Evolutionary conservation across 768 basidiomycete genomes (phyloP).

Genomic region (Mycena olivaceomarginata): DNA sequence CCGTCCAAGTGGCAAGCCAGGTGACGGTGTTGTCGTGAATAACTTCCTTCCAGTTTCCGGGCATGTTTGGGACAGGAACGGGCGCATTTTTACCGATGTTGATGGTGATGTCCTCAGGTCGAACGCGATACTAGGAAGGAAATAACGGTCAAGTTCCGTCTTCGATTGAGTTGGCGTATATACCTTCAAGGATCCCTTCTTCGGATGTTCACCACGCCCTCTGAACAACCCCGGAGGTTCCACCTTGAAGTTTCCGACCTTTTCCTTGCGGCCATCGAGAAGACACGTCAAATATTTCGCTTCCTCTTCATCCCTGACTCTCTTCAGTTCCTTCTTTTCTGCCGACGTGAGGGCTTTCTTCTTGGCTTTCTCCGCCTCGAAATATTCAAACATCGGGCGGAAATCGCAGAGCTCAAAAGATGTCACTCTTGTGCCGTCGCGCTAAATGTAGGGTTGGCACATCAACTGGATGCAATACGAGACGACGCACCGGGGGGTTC

Average conservation of each 20-base stretch:
- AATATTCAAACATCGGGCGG: constrained; percentile 94
- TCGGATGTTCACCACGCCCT: constrained; percentile 98
- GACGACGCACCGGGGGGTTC: constrained; percentile 85
- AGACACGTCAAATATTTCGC: constrained; percentile 89
- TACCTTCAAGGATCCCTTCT: constrained; percentile 97
- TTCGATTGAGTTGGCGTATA: constrained; percentile 40
- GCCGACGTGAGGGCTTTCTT: constrained; percentile 90
- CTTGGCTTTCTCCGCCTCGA: constrained; percentile 94
- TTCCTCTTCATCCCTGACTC: constrained; percentile 88
- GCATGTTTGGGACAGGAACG: constrained; percentile 91
- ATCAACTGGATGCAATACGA: constrained; percentile 12
- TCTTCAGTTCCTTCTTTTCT: constrained; percentile 95
- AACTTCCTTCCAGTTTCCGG: constrained; percentile 93
- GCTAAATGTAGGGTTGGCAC: constrained; percentile 59
- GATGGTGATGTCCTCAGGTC: constrained; percentile 96
- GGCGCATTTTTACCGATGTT: constrained; percentile 90
- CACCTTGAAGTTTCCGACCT: constrained; percentile 97
- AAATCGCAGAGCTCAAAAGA: constrained; percentile 93
- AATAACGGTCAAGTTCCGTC: constrained; percentile 26
- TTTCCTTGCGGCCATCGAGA: constrained; percentile 98
- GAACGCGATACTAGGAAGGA: constrained; percentile 81
- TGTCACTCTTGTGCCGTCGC: constrained; percentile 83
- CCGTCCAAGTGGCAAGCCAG: constrained; percentile 99
- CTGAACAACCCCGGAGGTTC: constrained; percentile 99
- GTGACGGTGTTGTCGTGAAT: constrained; percentile 97